These are phyloP conservation scores for Termitomyces sp. DNA, from an alignment of 768 basidiomycete species.

Conservation along the genomic window DNA sequence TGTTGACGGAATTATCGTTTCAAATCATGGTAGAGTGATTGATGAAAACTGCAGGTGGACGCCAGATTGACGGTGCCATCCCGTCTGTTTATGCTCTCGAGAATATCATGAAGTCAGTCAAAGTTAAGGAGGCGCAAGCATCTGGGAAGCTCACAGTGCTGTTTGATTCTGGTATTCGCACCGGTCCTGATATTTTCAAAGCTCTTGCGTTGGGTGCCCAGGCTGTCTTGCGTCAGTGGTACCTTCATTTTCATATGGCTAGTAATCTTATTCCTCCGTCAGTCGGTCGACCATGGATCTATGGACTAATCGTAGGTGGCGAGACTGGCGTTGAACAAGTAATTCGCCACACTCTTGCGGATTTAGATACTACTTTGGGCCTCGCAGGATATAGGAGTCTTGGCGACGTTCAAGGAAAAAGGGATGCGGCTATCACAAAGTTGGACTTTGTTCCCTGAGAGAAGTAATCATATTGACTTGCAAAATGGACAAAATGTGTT, in stretches of 20 bases:
- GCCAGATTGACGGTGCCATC: constrained; percentile 76
- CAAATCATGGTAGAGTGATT: constrained; percentile 61
- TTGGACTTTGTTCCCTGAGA: constrained; percentile 25
- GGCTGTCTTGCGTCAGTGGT: constrained; percentile 60
- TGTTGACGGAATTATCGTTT: constrained; percentile 71
- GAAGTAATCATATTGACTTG: neutral
- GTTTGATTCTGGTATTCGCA: constrained; percentile 80
- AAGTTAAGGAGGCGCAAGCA: constrained; percentile 50
- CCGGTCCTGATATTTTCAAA: constrained; percentile 79
- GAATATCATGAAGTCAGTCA: constrained; percentile 57
- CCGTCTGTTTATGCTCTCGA: constrained; percentile 70
- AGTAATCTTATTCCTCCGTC: neutral
- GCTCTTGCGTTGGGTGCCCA: constrained; percentile 86
- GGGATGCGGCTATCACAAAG: constrained; percentile 43
- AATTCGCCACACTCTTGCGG: constrained; percentile 60
- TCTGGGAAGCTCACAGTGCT: constrained; percentile 63
- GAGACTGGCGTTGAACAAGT: constrained; percentile 75
- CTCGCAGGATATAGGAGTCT: constrained; percentile 54
- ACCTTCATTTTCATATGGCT: neutral
- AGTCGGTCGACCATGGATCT: constrained; percentile 77
- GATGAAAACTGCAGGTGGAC: constrained; percentile 41
- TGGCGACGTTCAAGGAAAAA: constrained; percentile 56
- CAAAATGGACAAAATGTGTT: neutral
- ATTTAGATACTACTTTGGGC: constrained; percentile 61
- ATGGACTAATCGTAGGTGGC: constrained; percentile 66